These are phyloP conservation scores for Aristolochia contorta DNA, from an alignment of 164 flowering plant species.

Conservation along the genomic window DNA sequence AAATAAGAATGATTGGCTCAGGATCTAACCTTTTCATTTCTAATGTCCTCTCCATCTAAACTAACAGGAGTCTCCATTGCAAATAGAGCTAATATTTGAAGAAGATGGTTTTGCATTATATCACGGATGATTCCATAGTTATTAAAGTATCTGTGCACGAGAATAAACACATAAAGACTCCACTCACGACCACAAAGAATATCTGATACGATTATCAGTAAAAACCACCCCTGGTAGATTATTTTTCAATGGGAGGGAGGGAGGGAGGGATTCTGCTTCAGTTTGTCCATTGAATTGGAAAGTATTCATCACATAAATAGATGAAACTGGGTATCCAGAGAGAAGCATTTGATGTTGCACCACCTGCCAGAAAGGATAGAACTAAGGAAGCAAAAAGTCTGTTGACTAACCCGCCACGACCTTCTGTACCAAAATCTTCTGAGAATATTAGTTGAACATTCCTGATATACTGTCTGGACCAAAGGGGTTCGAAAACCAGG, in stretches of 20 bases:
- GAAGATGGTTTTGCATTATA: slow-evolving; percentile 84
- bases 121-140: slow-evolving; percentile 86
- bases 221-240: too few relatives aligned
- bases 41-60: slow-evolving; percentile 82
- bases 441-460: slow-evolving; percentile 89
- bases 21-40: slow-evolving; percentile 78
- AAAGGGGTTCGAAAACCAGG: slow-evolving; percentile 84
- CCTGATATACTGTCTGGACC: slow-evolving; percentile 75
- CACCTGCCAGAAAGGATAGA: too few relatives aligned
- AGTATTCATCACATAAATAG: too few relatives aligned
- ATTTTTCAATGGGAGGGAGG: not conserved
- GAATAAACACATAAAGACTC: slow-evolving; percentile 1
- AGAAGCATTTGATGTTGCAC: too few relatives aligned
- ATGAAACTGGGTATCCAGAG: too few relatives aligned
- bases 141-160: slow-evolving; percentile 51
- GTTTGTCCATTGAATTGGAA: not conserved
- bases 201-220: too few relatives aligned
- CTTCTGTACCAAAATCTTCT: slow-evolving; percentile 85
- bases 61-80: slow-evolving; percentile 97
- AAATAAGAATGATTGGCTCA: too few relatives aligned
- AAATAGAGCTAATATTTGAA: slow-evolving; percentile 76
- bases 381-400: too few relatives aligned
- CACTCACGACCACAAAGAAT: not conserved
- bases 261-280: not conserved
- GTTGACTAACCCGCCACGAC: slow-evolving; percentile 69